Evolutionary conservation across 352 stramenopile species (phyloP).

Genomic region (Globisporangium paddicum): DNA sequence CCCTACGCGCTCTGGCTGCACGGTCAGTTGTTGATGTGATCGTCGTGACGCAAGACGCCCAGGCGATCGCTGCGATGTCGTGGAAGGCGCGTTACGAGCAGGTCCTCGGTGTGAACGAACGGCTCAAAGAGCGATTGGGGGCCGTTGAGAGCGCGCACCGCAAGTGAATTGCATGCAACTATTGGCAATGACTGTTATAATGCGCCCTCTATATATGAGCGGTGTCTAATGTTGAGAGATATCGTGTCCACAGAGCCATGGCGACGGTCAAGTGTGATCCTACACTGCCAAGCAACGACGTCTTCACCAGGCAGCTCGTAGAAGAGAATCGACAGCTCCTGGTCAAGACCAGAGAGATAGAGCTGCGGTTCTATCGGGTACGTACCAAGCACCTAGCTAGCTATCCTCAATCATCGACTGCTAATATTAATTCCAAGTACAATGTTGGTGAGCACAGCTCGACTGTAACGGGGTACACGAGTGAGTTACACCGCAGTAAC

Average conservation of each 20-base stretch:
- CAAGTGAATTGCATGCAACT: constrained; percentile 20
- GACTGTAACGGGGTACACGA: too few relatives aligned
- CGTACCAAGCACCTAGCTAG: not conserved
- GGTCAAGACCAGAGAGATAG: constrained; percentile 25
- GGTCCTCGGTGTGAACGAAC: constrained; percentile 25
- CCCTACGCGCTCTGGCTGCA: not conserved
- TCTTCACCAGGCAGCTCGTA: constrained; percentile 57
- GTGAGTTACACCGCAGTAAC: too few relatives aligned
- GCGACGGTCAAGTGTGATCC: constrained; percentile 54
- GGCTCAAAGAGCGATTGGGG: constrained; percentile 26
- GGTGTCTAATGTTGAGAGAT: not conserved
- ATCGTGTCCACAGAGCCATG: constrained; percentile 21
- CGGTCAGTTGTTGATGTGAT: constrained; percentile 19
- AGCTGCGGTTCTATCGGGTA: constrained; percentile 41
- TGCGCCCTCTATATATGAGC: not conserved
- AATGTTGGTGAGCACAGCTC: not conserved
- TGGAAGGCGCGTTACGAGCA: constrained; percentile 45
- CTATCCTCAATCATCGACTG: not conserved
- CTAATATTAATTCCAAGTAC: not conserved
- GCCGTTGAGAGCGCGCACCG: constrained; percentile 33
- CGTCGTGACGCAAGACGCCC: constrained; percentile 29
- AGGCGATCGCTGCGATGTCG: constrained; percentile 13
- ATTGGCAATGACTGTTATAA: not conserved
- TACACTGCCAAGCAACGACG: constrained; percentile 54
- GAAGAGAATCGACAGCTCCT: constrained; percentile 52